Conservation (phyloP, 2,329 filamentous ascomycete genomes). For the Sporothrix dimorphospora region DNA sequence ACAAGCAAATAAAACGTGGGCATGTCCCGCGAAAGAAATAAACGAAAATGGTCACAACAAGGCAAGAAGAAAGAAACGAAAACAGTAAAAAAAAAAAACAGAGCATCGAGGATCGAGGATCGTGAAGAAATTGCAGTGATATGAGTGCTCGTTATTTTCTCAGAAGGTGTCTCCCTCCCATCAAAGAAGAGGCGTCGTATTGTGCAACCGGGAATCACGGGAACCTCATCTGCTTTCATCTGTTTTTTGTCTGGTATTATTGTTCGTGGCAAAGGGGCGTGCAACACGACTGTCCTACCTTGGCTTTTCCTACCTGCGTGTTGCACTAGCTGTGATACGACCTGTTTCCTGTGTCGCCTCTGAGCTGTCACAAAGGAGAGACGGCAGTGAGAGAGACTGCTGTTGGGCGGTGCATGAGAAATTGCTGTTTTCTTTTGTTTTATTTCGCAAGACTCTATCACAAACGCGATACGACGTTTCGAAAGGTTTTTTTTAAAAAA, state of each 20-base stretch:
- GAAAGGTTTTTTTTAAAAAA: background rate
- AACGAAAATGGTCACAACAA: background rate
- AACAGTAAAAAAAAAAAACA: too few relatives aligned
- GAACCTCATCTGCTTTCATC: too few relatives aligned
- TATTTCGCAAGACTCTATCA: background rate
- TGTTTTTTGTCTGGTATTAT: conserved; percentile 1
- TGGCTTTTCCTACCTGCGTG: background rate
- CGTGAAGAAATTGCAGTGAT: background rate
- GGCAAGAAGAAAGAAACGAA: background rate
- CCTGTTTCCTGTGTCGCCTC: background rate
- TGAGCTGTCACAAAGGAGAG: background rate
- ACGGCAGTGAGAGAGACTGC: background rate
- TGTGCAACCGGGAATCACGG: background rate
- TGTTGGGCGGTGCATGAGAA: background rate
- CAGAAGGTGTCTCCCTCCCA: too few relatives aligned
- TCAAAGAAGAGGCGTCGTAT: background rate
- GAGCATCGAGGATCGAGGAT: too few relatives aligned
- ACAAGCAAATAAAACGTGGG: background rate
- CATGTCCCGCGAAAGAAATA: background rate
- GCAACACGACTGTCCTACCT: background rate
- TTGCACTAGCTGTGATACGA: background rate
- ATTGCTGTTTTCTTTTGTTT: background rate
- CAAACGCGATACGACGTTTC: background rate
- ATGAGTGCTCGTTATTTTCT: background rate
- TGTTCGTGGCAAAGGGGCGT: background rate